Conservation (phyloP, 306 rosid species). For the Delonix regia region DNA sequence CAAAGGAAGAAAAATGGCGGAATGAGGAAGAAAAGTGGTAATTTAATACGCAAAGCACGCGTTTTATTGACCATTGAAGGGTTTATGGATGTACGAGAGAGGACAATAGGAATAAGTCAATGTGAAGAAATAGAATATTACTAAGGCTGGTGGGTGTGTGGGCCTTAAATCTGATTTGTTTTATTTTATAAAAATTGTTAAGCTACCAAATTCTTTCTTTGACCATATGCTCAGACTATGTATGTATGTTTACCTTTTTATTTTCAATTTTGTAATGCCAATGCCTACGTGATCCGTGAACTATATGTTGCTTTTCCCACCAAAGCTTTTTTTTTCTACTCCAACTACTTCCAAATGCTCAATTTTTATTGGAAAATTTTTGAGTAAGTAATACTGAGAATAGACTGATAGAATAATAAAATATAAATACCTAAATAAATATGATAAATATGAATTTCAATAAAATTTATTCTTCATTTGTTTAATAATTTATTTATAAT, state of each 20-base stretch:
- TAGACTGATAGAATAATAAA: no score
- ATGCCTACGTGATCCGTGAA: background rate
- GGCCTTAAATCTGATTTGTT: background rate
- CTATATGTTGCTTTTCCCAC: background rate
- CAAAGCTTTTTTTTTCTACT: background rate
- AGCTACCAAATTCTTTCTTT: constrained; percentile 14
- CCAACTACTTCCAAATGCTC: background rate
- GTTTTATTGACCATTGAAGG: background rate
- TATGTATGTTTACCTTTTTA: background rate
- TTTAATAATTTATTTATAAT: no score
- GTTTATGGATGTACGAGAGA: background rate
- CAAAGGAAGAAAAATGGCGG: background rate
- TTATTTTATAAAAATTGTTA: background rate
- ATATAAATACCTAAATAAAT: no score
- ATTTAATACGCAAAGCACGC: background rate
- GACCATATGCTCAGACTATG: background rate
- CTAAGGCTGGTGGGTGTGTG: background rate
- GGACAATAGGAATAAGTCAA: constrained; percentile 1
- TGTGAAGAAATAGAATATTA: background rate
- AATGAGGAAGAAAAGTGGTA: background rate
- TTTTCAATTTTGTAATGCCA: background rate
- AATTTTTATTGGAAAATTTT: background rate
- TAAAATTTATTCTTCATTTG: no score
- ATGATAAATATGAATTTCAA: no score
- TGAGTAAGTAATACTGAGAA: background rate